phyloP scores from a whole-genome alignment of 1,284 basidiomycete species.

The Boletus mariae region DNA sequence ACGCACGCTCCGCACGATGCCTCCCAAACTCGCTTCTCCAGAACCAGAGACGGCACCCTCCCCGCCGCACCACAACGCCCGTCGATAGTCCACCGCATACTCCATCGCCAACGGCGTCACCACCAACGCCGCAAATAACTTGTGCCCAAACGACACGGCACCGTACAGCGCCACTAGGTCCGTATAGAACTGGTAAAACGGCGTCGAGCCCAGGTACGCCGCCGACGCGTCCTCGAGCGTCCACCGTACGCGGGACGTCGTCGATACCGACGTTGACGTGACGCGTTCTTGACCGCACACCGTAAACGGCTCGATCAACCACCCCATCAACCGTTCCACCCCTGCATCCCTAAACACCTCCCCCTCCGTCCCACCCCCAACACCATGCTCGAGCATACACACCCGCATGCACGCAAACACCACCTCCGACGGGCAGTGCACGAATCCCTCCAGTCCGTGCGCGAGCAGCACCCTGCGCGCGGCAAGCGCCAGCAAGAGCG shows the following conservation, averaged over 20 bases:
- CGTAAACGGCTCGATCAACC: slow-evolving; percentile 57
- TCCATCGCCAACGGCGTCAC: slow-evolving; percentile 69
- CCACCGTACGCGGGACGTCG: background rate
- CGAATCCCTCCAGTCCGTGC: slow-evolving; percentile 39
- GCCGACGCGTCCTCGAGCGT: slow-evolving; percentile 57
- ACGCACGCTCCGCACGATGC: slow-evolving; percentile 55
- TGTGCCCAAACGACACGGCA: slow-evolving; percentile 84
- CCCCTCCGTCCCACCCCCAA: background rate
- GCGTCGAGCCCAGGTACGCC: slow-evolving; percentile 63
- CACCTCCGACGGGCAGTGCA: slow-evolving; percentile 51
- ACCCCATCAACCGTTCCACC: slow-evolving; percentile 58
- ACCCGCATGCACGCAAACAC: slow-evolving; percentile 87
- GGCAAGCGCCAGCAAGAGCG: slow-evolving; percentile 55
- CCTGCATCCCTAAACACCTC: slow-evolving; percentile 55
- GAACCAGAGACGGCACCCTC: slow-evolving; percentile 44
- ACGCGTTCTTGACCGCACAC: slow-evolving; percentile 19
- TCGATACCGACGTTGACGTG: background rate
- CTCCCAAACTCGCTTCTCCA: slow-evolving; percentile 12
- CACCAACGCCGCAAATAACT: slow-evolving; percentile 73
- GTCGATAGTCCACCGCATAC: slow-evolving; percentile 84
- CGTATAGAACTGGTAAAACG: slow-evolving; percentile 94
- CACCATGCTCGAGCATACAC: slow-evolving; percentile 85
- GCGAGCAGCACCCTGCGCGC: slow-evolving; percentile 40
- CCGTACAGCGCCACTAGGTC: slow-evolving; percentile 90
- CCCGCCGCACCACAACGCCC: slow-evolving; percentile 75